These are phyloP conservation scores for Aspergillus panamensis DNA, from an alignment of 495 filamentous ascomycete genomes.

Conservation along the genomic window DNA sequence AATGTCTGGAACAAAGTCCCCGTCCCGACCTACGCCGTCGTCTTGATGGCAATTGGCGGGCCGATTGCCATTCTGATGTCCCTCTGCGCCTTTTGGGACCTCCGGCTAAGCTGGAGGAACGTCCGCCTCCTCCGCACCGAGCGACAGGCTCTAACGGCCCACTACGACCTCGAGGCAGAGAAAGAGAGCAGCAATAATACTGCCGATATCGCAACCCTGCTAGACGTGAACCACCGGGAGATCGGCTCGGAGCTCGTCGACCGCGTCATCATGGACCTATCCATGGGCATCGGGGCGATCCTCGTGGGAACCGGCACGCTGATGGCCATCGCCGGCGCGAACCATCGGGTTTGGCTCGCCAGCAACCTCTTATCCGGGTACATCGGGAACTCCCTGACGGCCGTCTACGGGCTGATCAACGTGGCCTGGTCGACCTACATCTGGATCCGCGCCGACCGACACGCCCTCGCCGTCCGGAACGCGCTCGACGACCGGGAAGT, in stretches of 20 bases:
- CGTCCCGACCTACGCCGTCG: conserved; percentile 41
- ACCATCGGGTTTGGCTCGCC: conserved; percentile 36
- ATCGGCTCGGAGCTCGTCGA: conserved; percentile 43
- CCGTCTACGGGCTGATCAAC: conserved; percentile 35
- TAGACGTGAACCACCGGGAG: conserved; percentile 17
- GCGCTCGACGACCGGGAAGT: neutral
- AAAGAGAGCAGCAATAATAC: too few species aligned
- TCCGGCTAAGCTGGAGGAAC: conserved; percentile 42
- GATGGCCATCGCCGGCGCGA: conserved; percentile 48
- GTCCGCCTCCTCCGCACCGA: conserved; percentile 40
- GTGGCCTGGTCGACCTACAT: conserved; percentile 43
- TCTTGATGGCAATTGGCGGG: conserved; percentile 50
- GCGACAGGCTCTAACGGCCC: conserved; percentile 12
- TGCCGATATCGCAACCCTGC: too few species aligned
- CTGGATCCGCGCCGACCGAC: conserved; percentile 32
- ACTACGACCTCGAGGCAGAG: conserved; percentile 1
- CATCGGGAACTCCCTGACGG: conserved; percentile 13
- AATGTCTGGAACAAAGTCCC: conserved; percentile 53
- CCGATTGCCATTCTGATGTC: conserved; percentile 43
- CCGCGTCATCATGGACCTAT: conserved; percentile 44
- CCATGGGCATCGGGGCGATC: conserved; percentile 44
- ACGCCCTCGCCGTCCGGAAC: conserved; percentile 17
- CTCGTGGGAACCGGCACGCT: conserved; percentile 48
- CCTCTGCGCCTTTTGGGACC: conserved; percentile 42
- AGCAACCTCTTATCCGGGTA: conserved; percentile 51